phyloP scores from a whole-genome alignment of 2,329 filamentous ascomycete species.

The Penicillium sp. region DNA sequence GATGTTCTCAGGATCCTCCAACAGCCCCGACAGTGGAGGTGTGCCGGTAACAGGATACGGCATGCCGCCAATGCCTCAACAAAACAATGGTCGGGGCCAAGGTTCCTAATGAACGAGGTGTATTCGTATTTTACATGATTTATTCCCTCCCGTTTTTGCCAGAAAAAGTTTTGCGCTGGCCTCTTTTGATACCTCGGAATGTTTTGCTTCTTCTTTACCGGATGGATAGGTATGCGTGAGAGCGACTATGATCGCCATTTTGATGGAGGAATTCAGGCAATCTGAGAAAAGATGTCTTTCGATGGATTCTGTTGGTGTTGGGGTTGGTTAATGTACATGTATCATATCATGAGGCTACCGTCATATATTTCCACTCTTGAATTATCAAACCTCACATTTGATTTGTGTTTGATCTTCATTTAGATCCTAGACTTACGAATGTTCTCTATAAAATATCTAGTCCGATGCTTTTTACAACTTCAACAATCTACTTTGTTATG shows the following conservation, averaged over 20 bases:
- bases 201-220: background rate
- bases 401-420: background rate
- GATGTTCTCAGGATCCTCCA: conserved; percentile 19
- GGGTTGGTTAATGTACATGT: background rate
- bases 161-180: background rate
- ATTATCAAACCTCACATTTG: background rate
- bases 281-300: background rate
- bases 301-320: background rate
- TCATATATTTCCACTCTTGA: conserved; percentile 5
- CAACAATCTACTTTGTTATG: background rate
- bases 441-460: background rate
- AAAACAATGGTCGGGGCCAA: conserved; percentile 14
- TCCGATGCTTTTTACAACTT: background rate
- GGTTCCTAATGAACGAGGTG: conserved; percentile 8
- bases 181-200: background rate
- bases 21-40: conserved; percentile 15
- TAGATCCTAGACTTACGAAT: background rate
- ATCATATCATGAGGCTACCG: background rate
- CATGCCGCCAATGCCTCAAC: conserved; percentile 14
- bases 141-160: background rate
- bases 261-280: background rate
- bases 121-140: background rate
- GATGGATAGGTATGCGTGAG: background rate
- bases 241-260: background rate
- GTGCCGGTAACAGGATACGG: conserved; percentile 17